Base-by-base conservation (phyloP, 2,329 filamentous ascomycete genomes). In the Fusarium sacchari region DNA sequence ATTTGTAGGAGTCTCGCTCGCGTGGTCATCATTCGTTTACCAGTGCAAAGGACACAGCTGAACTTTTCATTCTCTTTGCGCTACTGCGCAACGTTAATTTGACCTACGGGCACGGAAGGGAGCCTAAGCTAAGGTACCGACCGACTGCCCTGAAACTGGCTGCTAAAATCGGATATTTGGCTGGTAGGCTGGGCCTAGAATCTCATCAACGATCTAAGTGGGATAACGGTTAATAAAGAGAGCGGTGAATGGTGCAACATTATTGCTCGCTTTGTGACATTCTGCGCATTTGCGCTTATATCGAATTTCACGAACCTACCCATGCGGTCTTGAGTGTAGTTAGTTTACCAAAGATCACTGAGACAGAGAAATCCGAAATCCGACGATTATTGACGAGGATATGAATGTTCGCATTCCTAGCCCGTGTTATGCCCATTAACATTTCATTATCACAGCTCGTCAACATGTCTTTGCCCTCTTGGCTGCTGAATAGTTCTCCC, bases 231-330 rank as follows among this genome's bases (percentile, higher is more conserved):
- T 39, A 14, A 57, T n/a, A 6, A 34, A 36, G 52, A 36, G 49
- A 66, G 70, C 65, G 70, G 70, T 71, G 69, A 71, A 72, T 57
- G 39, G 50, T n/a, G 37, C 46, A n/a, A 47, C 49, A 52, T 57
- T 28, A 46, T 66, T 56, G 26, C 58, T 57, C 65, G 47, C 47
- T 44, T 59, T 59, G 40, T 70, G 30, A 40, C 50, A 55, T 65
- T 60, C 28, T 64, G 47, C 60, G 50, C 52, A 43, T 59, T 65
- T 70, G 60, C 66, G 60, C 36, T 49, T 34, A 34, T 36, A 59
- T 59, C 24, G 32, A 50, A n/a, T 18, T 50, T 37, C 36, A 39
- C 42, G n/a, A 44, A 15, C 22, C 24, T 15, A 10, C n/a, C 12
- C n/a, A 34, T 34, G 12, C 20, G n/a, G 8, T 10, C n/a, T 11